Percentiles rank a stretch among this genome's conserved stretches.
Evolutionary conservation across 306 rosid species (phyloP).

Genomic region (Clitoria ternatea): DNA sequence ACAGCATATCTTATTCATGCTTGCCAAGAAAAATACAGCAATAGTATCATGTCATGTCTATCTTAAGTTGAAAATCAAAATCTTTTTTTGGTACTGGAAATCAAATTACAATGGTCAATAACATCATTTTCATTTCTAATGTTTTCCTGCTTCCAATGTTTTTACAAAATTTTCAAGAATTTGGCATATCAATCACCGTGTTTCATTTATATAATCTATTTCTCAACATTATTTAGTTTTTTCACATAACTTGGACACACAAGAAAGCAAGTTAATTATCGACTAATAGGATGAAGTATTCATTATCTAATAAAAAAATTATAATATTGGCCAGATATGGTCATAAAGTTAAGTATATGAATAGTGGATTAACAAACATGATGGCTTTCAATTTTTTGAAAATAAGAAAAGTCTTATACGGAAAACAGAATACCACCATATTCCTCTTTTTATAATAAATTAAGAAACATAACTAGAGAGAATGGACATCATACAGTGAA

Average conservation of each 20-base stretch:
- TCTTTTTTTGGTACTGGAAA: neutral
- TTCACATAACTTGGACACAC: neutral
- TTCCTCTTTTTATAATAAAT: neutral
- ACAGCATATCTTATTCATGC: neutral
- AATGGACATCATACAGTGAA: neutral
- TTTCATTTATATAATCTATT: neutral
- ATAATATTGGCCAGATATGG: neutral
- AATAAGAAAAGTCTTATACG: no score
- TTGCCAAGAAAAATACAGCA: neutral
- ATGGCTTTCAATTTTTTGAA: no score
- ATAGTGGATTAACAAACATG: no score
- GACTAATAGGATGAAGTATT: no score
- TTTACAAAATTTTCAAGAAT: neutral
- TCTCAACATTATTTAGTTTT: neutral
- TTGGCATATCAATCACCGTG: neutral
- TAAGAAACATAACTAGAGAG: neutral
- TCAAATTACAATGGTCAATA: neutral
- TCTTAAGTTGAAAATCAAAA: neutral
- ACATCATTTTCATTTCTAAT: neutral
- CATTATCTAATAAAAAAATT: neutral
- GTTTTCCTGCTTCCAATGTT: neutral
- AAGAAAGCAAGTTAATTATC: neutral
- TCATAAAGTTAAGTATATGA: neutral
- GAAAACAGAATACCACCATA: no score
- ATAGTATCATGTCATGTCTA: neutral